Base-by-base conservation (phyloP, 2,329 filamentous ascomycete genomes). In the Diaporthe sp. region DNA sequence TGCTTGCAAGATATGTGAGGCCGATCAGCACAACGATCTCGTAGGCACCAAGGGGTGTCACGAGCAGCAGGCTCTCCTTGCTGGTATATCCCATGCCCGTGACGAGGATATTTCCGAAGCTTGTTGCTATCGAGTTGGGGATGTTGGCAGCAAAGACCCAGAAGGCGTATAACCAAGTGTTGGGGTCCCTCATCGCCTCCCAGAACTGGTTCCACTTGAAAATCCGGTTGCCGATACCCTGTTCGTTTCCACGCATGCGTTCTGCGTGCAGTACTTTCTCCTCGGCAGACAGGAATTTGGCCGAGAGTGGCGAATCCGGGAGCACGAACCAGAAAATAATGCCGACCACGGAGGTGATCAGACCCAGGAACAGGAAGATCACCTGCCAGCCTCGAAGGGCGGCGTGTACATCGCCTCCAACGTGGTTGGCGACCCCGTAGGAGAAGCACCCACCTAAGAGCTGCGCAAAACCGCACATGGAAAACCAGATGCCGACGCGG, bases 141-240 rank as follows among this genome's bases (percentile, higher is more conserved):
- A 84, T 79, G 63, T 84, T 84, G 44, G 81, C 81, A 0, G 81
- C 81, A 47, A 84, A 81, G 42, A 83, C 77, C 80, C 80, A 83
- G 70, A 85, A 83, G 0, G 77, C 78, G 66, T 79, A 79, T 50
- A 84, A 76, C 82, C 82, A 84, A 13, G 82, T 83, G 75, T 80
- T 80, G 0, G 80, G 81, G 68, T 84, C 82, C 1, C 50, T 73
- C 9, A 84, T 71, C 0, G 82, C 82, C 72, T 84, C 83, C 55
- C 72, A 75, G 51, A 84, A 78, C 58, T 84, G 82, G 3, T 77
- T 77, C 73, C 78, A 79, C 56, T 84, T 84, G 76, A 83, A 84
- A 2, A 77, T 77, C 19, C 78, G 76, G 22, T 76, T 81, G 2
- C 81, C 82, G 42, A 84, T 82, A 0, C 82, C 82, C 42, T 82